These are phyloP conservation scores for Cryptococcus sp. DNA, from an alignment of 1,284 basidiomycete genomes.

Conservation along the genomic window DNA sequence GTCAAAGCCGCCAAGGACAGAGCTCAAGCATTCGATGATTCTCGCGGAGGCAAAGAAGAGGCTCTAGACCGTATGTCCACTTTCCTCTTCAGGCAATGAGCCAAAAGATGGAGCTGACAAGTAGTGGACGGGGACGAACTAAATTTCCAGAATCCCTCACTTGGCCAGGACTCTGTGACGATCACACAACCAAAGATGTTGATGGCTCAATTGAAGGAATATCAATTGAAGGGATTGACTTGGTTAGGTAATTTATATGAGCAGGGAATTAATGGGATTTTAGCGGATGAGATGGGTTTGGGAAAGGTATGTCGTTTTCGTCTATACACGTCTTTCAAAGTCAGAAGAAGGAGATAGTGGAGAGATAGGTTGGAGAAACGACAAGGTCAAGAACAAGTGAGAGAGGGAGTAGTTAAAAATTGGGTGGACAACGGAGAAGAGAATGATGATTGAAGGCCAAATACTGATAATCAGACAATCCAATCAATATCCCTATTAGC, in stretches of 20 bases:
- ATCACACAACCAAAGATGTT: conserved; percentile 94
- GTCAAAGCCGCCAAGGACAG: conserved; percentile 74
- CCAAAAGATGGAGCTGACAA: background rate
- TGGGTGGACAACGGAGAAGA: too few relatives aligned
- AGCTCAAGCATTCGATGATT: conserved; percentile 79
- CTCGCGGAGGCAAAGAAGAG: conserved; percentile 38
- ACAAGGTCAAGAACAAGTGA: too few relatives aligned
- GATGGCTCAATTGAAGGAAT: conserved; percentile 95
- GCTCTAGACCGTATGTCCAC: conserved; percentile 15
- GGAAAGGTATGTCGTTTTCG: conserved; percentile 62
- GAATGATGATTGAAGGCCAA: background rate
- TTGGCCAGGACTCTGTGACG: conserved; percentile 78
- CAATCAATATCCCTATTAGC: conserved; percentile 97
- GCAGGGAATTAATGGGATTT: conserved; percentile 97
- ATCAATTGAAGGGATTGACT: conserved; percentile 96
- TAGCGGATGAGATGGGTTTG: conserved; percentile 98
- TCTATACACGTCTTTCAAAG: background rate
- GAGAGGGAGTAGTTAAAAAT: too few relatives aligned
- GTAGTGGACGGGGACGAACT: conserved; percentile 89
- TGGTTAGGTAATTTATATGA: conserved; percentile 98
- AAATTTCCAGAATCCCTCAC: conserved; percentile 98
- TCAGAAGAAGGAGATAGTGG: too few relatives aligned
- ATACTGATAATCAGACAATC: conserved; percentile 67
- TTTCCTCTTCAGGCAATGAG: too few relatives aligned
- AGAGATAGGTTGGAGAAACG: too few relatives aligned